Base-by-base conservation (phyloP, 495 filamentous ascomycete species). In the Aspergillus sparsus region DNA sequence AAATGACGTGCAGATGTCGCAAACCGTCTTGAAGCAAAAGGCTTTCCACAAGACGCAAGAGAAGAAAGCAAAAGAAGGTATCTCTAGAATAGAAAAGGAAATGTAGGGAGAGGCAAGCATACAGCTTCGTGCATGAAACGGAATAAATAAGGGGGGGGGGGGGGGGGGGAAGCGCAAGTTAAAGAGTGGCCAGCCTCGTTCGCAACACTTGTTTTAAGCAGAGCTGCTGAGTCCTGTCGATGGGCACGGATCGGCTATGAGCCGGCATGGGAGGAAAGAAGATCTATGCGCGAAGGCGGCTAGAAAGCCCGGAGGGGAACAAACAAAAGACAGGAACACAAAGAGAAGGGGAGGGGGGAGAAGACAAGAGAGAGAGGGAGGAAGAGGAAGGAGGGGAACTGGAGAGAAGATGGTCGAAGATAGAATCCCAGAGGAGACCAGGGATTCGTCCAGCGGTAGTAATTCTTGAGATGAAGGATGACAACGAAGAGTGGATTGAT, bases 221-320 rank as follows among this genome's bases (percentile, higher is more conserved):
- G 21, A 55, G 42, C 46, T 44, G 8, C 27, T 45, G 53, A 62
- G 10, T 46, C 57, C 35, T 53, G 21, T 27, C 11, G 27, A 35
- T 55, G 18, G 47, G 49, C 35, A 52, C 37, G 34, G 44, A 49
- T 37, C 49, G 55, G 53, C 49, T 57, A 32, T 34, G 53, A 44
- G 45, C 49, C 39, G 53, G 47, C 60, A 57, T 27, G 21, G 21
- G 21, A 27, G 21, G 21, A 27, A 57, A 18, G 27, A 27, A 34
- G 49, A 52, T 44, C 12, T 55, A 60, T 63, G 66, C 21, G 21
- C 55, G 60, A 60, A 58, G 64, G 68, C 62, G 59, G 57, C 62
- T 66, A 69, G 63, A 58, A 60, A 15, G 65, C 60, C 59, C 46
- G 57, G 58, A 47, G 54, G 42, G 36, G 37, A 46, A 39, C 44